Base-by-base conservation (phyloP, 2,329 filamentous ascomycete genomes). In the Colletotrichum sp. region DNA sequence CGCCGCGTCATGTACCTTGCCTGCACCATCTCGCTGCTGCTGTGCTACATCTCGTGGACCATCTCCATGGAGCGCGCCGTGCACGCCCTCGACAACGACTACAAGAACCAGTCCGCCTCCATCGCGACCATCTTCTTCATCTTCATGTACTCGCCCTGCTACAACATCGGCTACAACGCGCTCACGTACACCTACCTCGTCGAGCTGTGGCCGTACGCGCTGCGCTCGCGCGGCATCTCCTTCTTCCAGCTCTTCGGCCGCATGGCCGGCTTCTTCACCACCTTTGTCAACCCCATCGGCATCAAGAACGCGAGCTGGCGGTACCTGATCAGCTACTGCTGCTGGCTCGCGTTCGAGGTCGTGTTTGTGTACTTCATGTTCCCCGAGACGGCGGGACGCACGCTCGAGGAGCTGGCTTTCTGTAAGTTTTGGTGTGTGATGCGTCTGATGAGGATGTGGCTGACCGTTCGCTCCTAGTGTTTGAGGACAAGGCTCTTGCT, bases 371-470 rank as follows among this genome's bases (percentile, higher is more conserved):
- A 93, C 85, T 95, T 95, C 84, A 88, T 95, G 78, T 96, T 95
- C 82, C 94, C 94, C 11, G 94, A 96, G 84, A 96, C 94, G 0
- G 93, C 93, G 75, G 94, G 94, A 77, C 90, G 95, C 74, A 91
- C 93, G 74, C 87, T 96, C 57, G 94, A 96, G 86, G 94, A 96
- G 69, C 27, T 82, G 52, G 76, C 80, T 48, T 79, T 81, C 71
- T 34, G 76, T 77, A 15, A 77, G 76, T 71, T 25, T 16, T 5
- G 1, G 6, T 15, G 3, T 15, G 3, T 30, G 19, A 8, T 30
- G 8, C 7, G 15, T 48, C 4, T 2, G 27, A 4, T 1, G 27
- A 4, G 2, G 9, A 12, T 2, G 19, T 55, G 36, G 67, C 63
- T 71, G 16, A 73, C 32, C 0, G 7, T 11, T 25, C 0, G 34